Evolutionary conservation across 2,329 filamentous ascomycete species (phyloP), one percentile per base, ranked within the genome.

Genomic region (Fusarium solani-melongenae): DNA sequence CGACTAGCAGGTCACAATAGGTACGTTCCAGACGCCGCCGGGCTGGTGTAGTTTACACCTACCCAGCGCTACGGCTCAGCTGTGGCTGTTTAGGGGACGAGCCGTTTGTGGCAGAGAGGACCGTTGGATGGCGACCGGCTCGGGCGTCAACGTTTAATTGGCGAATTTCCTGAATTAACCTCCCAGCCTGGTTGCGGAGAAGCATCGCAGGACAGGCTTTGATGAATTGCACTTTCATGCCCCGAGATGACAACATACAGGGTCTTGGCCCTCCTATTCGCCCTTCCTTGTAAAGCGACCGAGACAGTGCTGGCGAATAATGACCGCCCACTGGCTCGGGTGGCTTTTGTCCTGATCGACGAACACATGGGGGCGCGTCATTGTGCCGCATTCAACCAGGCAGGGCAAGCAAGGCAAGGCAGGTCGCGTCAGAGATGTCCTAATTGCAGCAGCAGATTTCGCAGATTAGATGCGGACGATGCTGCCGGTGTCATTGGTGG

Each of bases 111-210:
- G 55, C 41, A 66, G 39, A 31, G 34, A 56, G 34, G 46, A 53
- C 62, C 66, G 69, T 65, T 73, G 51, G 46, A 27, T 17, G 22
- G 24, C 51, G 58, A 70, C 51, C 63, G 72, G 69, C 57, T 73
- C 58, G 44, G 72, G 72, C 69, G 58, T 73, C 20, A 65, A 27
- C 14, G 46, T 71, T 71, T 63, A 39, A 73, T 75, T 70, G 58
- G 31, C 49, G 31, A 17, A 64, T 57, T 29, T 15, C 22, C 31
- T 61, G 62, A 55, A 61, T 67, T 44, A 60, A 72, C 62, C 17
- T 64, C 17, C 15, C 15, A 9, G 24, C 44, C 22, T 49, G 44
- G 20, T 39, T 22, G 22, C n/a, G 7, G 51, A 38, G 17, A 20
- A 33, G 20, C 49, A 20, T 14, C 46, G 38, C 17, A 66, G 34